A percentile compares a stretch with the other conserved stretches of the same genome.
These are phyloP conservation scores for Apiospora malaysiana DNA, from an alignment of 2,329 filamentous ascomycete species.

Conservation along the genomic window DNA sequence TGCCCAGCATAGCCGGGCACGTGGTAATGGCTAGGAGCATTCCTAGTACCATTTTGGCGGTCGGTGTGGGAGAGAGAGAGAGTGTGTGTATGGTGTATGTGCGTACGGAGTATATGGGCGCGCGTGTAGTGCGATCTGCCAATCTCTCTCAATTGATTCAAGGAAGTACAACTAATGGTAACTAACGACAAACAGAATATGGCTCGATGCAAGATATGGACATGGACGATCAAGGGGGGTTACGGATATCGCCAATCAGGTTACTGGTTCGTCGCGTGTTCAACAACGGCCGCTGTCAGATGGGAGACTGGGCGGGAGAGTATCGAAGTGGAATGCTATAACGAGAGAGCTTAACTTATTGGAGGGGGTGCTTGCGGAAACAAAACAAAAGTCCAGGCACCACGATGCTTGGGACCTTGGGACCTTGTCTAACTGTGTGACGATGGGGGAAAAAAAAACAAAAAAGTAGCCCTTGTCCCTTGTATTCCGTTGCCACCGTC, in stretches of 20 bases:
- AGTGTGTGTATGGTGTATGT: background rate
- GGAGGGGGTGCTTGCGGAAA: background rate
- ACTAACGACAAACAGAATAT: background rate
- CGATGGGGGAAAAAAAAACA: too few relatives aligned
- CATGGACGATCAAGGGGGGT: constrained; percentile 15
- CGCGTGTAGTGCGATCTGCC: background rate
- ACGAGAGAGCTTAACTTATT: background rate
- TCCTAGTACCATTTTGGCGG: constrained; percentile 19
- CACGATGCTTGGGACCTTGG: background rate
- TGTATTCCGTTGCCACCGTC: background rate
- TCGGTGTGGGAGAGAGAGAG: too few relatives aligned
- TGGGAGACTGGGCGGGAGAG: background rate
- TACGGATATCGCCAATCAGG: background rate
- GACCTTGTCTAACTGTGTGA: too few relatives aligned
- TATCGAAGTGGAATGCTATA: background rate
- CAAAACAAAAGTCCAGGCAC: constrained; percentile 2
- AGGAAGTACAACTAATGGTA: background rate
- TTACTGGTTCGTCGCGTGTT: constrained; percentile 10
- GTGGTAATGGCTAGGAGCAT: constrained; percentile 19
- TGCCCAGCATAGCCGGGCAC: constrained; percentile 49
- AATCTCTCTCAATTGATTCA: constrained; percentile 9
- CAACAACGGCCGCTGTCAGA: background rate
- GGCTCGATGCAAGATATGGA: constrained; percentile 11
- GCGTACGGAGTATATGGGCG: background rate
- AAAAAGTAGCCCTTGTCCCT: too few relatives aligned